phyloP scores from a whole-genome alignment of 441 rosid genomes.

The Sinapis alba region DNA sequence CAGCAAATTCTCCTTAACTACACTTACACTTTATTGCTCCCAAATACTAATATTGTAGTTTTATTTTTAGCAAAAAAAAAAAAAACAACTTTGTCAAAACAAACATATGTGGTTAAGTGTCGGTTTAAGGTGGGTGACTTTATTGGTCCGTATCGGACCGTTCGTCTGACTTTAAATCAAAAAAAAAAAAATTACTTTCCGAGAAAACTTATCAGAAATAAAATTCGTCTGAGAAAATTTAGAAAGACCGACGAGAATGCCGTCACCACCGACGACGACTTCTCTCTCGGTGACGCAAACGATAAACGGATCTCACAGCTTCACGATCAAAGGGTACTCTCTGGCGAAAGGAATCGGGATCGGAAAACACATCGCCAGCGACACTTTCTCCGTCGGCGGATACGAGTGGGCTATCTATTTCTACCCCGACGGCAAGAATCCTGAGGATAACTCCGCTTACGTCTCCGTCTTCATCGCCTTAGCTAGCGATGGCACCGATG shows the following conservation, averaged over 20 bases:
- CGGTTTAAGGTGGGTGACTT: not conserved
- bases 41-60: no score
- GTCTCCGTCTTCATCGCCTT: constrained; percentile 91
- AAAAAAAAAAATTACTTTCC: not conserved
- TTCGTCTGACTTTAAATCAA: not conserved
- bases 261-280: constrained; percentile 69
- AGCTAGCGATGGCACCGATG: constrained; percentile 96
- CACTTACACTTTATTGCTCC: no score
- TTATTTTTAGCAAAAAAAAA: not conserved
- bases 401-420: constrained; percentile 94
- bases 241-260: constrained; percentile 17
- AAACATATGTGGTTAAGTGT: not conserved
- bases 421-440: constrained; percentile 90
- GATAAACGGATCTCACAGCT: constrained; percentile 84
- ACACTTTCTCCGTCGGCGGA: constrained; percentile 78
- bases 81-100: not conserved
- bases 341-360: constrained; percentile 89
- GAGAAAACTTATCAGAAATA: not conserved
- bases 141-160: not conserved
- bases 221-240: not conserved
- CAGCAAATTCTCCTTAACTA: no score
- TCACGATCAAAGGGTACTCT: constrained; percentile 86
- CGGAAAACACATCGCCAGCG: constrained; percentile 93
- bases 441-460: constrained; percentile 77
- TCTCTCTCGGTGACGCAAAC: constrained; percentile 85